Conservation (phyloP, 164 flowering plant genomes). For the Piper longum region DNA sequence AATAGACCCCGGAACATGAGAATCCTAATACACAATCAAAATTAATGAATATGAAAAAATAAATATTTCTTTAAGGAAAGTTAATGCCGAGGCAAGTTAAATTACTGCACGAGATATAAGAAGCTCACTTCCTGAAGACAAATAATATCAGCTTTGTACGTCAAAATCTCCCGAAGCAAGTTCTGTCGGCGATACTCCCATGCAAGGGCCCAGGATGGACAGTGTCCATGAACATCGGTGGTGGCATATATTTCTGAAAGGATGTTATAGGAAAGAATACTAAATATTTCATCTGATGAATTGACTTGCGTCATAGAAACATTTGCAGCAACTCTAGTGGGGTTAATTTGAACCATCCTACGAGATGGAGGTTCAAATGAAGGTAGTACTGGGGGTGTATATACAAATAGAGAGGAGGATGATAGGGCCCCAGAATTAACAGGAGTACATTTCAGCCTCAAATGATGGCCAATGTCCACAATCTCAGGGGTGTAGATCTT, state of each 20-base stretch:
- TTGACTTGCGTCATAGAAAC: constrained; percentile 1
- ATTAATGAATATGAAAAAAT: too few species aligned
- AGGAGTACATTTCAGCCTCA: constrained; percentile 24
- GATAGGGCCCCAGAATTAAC: constrained; percentile 12
- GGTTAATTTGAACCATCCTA: constrained; percentile 13
- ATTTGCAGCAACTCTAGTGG: constrained; percentile 1
- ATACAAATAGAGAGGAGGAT: background rate
- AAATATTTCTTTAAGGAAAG: background rate
- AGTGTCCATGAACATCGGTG: constrained; percentile 9
- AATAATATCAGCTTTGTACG: constrained; percentile 40
- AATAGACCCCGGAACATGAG: constrained; percentile 2
- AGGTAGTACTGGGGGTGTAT: constrained; percentile 22
- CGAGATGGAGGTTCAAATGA: constrained; percentile 21
- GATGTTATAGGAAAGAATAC: constrained; percentile 37
- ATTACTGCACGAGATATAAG: background rate
- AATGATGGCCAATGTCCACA: constrained; percentile 20
- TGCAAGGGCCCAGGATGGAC: constrained; percentile 39
- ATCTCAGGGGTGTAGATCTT: constrained; percentile 22
- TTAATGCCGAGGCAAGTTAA: background rate
- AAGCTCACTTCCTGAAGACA: constrained; percentile 51
- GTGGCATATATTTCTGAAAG: constrained; percentile 21
- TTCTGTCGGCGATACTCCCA: constrained; percentile 42
- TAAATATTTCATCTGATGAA: constrained; percentile 13
- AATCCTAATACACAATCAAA: background rate
- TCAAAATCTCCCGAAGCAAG: constrained; percentile 31